A percentile compares a stretch with the other conserved stretches of the same genome.
Evolutionary conservation across 2,329 filamentous ascomycete species (phyloP).

Genomic region (Penicillium sp.): DNA sequence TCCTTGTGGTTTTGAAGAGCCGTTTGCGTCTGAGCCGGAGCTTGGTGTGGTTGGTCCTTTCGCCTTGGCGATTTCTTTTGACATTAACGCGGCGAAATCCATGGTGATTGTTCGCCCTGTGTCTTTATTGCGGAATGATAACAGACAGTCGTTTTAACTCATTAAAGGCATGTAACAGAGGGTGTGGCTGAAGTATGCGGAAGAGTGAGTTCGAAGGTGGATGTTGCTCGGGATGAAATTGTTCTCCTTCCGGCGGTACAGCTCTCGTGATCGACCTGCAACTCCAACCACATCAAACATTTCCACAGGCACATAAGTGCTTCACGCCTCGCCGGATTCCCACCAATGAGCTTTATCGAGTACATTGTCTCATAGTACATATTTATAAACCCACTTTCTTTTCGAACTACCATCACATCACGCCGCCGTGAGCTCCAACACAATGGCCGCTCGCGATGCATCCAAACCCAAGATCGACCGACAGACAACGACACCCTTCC

Average conservation of each 20-base stretch:
- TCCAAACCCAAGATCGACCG: slow-evolving; percentile 62
- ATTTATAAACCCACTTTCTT: neutral
- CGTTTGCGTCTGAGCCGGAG: slow-evolving; percentile 24
- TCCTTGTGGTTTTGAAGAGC: slow-evolving; percentile 31
- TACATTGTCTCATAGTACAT: neutral
- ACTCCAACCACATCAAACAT: slow-evolving; percentile 8
- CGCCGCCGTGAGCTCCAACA: slow-evolving; percentile 12
- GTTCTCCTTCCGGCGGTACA: slow-evolving; percentile 14
- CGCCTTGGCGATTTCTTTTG: slow-evolving; percentile 85
- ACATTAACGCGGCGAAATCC: slow-evolving; percentile 96
- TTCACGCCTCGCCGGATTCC: slow-evolving; percentile 4
- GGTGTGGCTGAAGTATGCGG: neutral
- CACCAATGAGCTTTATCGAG: neutral
- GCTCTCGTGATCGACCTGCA: slow-evolving; percentile 15
- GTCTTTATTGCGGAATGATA: neutral
- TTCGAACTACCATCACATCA: neutral
- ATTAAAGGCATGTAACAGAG: neutral
- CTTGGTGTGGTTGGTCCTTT: slow-evolving; percentile 55
- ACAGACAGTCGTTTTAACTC: neutral
- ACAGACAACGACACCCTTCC: slow-evolving; percentile 76
- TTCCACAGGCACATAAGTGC: slow-evolving; percentile 1
- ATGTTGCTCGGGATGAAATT: slow-evolving; percentile 4
- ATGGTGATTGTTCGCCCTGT: slow-evolving; percentile 56
- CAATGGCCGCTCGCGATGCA: slow-evolving; percentile 33
- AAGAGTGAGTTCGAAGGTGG: neutral